Percentiles rank a stretch among this genome's conserved stretches.
phyloP scores from a whole-genome alignment of 176 grass and related monocot genomes.

The Oryza brachyantha region DNA sequence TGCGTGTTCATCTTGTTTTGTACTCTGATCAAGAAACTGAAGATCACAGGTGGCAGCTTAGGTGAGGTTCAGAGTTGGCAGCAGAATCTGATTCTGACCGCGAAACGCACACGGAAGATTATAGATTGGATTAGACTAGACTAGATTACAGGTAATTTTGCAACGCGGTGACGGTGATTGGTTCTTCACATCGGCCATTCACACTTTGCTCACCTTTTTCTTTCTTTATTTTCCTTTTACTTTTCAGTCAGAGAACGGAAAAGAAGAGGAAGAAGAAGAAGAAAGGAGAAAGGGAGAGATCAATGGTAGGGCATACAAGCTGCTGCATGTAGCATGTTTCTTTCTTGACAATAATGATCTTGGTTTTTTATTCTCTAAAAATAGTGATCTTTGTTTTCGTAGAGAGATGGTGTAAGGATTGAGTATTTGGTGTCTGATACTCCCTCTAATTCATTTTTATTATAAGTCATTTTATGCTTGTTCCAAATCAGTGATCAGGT shows the following conservation, averaged over 20 bases:
- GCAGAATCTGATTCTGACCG: not conserved
- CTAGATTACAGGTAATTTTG: not conserved
- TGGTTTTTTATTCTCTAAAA: too few relatives aligned
- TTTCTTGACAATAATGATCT: too few relatives aligned
- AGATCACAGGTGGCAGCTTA: not conserved
- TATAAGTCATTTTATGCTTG: too few relatives aligned
- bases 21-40: too few relatives aligned
- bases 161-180: not conserved
- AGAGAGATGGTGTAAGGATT: too few relatives aligned
- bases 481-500: too few relatives aligned
- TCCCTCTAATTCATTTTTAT: too few relatives aligned
- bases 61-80: not conserved
- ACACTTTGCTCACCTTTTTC: not conserved
- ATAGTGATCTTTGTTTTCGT: too few relatives aligned
- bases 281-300: not conserved
- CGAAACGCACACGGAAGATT: not conserved
- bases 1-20: not conserved
- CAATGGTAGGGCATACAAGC: not conserved
- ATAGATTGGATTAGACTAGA: too few relatives aligned
- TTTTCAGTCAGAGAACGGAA: not conserved
- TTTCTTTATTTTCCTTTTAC: not conserved
- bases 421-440: too few relatives aligned
- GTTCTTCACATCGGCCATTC: not conserved
- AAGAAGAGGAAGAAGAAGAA: not conserved
- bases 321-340: not conserved